Evolutionary conservation across 768 basidiomycete genomes (phyloP).

Genomic region (Calocera viscosa): DNA sequence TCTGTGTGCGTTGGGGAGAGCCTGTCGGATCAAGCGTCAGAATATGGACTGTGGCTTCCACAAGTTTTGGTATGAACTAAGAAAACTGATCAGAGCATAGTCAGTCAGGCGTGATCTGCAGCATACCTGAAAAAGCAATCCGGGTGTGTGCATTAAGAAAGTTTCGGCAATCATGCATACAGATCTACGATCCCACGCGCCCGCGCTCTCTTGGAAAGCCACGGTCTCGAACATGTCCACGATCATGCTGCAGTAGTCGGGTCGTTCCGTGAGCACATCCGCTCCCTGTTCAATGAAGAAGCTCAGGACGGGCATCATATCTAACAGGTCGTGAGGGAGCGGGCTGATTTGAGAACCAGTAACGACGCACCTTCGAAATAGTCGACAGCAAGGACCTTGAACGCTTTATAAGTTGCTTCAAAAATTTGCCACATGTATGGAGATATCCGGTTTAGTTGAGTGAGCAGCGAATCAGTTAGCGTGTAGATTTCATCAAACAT

Average conservation of each 20-base stretch:
- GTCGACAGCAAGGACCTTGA: conserved; percentile 73
- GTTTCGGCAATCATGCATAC: conserved; percentile 79
- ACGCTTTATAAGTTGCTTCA: conserved; percentile 65
- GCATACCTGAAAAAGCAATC: conserved; percentile 63
- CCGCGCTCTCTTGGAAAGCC: conserved; percentile 56
- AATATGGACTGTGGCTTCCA: neutral
- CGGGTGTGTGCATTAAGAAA: conserved; percentile 64
- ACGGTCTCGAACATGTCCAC: conserved; percentile 73
- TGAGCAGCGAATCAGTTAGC: conserved; percentile 71
- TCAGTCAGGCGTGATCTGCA: neutral
- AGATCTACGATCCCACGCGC: conserved; percentile 71
- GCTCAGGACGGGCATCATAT: conserved; percentile 79
- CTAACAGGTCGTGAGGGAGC: conserved; percentile 28
- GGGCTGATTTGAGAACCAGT: neutral
- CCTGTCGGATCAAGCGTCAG: neutral
- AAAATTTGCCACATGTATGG: conserved; percentile 81
- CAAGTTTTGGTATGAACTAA: neutral
- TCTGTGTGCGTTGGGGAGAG: neutral
- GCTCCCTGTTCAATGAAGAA: conserved; percentile 79
- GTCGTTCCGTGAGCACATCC: conserved; percentile 56
- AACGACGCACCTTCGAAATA: conserved; percentile 61
- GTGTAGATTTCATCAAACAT: conserved; percentile 81
- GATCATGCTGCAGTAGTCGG: conserved; percentile 66
- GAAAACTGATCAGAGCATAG: neutral
- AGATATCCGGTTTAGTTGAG: conserved; percentile 61